phyloP scores from a whole-genome alignment of 225 moss, liverwort and hornwort genomes.

The Pseudisothecium myosuroides region DNA sequence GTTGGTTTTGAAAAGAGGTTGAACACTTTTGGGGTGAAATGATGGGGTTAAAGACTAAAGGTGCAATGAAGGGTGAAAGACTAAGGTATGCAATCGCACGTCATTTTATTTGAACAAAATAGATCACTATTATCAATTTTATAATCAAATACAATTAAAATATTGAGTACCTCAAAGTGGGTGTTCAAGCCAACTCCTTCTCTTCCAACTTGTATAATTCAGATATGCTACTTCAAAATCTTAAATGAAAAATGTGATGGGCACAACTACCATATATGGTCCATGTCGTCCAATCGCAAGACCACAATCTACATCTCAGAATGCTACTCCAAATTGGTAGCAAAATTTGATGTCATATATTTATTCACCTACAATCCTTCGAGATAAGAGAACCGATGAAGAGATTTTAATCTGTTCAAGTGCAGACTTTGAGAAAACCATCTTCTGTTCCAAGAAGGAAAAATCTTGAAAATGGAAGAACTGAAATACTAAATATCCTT shows the following conservation, averaged over 20 bases:
- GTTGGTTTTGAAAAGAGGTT: too few species aligned
- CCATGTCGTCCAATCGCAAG: neutral
- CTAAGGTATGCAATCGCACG: neutral
- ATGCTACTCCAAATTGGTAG: neutral
- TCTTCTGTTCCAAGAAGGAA: constrained; percentile 56
- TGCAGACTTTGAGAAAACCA: constrained; percentile 55
- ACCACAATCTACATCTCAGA: neutral
- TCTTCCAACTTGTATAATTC: neutral
- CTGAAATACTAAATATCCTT: constrained; percentile 36
- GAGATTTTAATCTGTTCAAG: neutral
- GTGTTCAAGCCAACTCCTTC: neutral
- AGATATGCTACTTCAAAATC: neutral
- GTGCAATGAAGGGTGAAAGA: neutral
- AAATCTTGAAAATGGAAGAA: constrained; percentile 50
- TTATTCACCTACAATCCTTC: neutral
- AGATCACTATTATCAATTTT: neutral
- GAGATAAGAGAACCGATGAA: neutral
- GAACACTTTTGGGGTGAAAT: too few species aligned
- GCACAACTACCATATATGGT: neutral
- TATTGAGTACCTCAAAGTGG: neutral
- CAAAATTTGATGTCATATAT: neutral
- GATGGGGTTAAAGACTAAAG: neutral
- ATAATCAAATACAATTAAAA: neutral
- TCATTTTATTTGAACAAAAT: neutral
- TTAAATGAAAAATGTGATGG: neutral